phyloP scores from a whole-genome alignment of 768 basidiomycete species.

The Clitopilus passeckerianus region DNA sequence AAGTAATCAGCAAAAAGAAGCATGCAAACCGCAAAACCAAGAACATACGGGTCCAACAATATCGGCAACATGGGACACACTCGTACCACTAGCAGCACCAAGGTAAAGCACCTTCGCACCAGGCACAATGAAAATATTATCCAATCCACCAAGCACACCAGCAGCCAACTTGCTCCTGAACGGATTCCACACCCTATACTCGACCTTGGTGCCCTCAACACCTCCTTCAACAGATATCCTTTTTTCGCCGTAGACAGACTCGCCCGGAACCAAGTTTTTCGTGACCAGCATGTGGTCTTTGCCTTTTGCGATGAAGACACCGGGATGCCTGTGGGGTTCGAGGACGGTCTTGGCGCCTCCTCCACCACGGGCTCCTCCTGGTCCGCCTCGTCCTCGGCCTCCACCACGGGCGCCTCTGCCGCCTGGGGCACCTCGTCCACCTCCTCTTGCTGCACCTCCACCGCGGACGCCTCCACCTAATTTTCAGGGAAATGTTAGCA shows the following conservation, averaged over 20 bases:
- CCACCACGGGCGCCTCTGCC: slow-evolving; percentile 35
- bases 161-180: slow-evolving; percentile 97
- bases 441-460: slow-evolving; percentile 29
- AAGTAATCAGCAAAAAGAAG: slow-evolving; percentile 2
- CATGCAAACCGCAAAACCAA: slow-evolving; percentile 1
- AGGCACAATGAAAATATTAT: slow-evolving; percentile 87
- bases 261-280: slow-evolving; percentile 95
- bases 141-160: slow-evolving; percentile 93
- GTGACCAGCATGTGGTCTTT: slow-evolving; percentile 98
- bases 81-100: slow-evolving; percentile 96
- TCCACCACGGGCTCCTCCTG: slow-evolving; percentile 45
- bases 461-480: slow-evolving; percentile 21
- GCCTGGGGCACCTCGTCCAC: slow-evolving; percentile 35
- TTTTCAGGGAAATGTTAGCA: neutral
- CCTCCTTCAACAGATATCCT: slow-evolving; percentile 82
- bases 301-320: slow-evolving; percentile 95
- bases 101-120: slow-evolving; percentile 97
- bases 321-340: slow-evolving; percentile 92
- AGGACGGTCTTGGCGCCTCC: slow-evolving; percentile 89
- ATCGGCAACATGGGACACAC: slow-evolving; percentile 98
- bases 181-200: slow-evolving; percentile 99
- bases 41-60: slow-evolving; percentile 88
- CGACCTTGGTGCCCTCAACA: slow-evolving; percentile 79
- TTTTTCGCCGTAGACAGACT: slow-evolving; percentile 98
- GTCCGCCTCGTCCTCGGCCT: slow-evolving; percentile 38